A percentile compares a stretch with the other conserved stretches of the same genome.
phyloP scores from a whole-genome alignment of 352 stramenopile genomes.

The Pythium guiyangense region DNA sequence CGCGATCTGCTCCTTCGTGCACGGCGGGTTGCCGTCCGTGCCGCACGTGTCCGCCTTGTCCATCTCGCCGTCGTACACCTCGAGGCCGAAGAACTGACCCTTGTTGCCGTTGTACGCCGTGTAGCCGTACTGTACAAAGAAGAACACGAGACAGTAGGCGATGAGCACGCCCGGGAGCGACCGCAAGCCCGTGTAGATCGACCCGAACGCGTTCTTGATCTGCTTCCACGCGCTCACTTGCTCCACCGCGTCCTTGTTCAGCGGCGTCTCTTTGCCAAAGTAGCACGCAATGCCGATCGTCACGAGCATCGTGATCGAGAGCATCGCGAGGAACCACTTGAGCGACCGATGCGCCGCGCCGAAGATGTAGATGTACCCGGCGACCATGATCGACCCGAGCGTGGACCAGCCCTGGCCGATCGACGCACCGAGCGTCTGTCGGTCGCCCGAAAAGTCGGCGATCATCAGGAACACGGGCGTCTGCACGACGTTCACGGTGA shows the following conservation, averaged over 20 bases:
- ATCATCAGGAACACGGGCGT: too few relatives aligned
- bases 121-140: conserved; percentile 24
- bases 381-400: conserved; percentile 21
- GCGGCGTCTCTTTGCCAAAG: conserved; percentile 13
- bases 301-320: conserved; percentile 16
- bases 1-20: too few relatives aligned
- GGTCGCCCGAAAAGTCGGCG: conserved; percentile 12
- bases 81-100: background rate
- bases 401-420: conserved; percentile 23
- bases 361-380: conserved; percentile 26
- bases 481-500: too few relatives aligned
- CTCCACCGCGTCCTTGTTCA: conserved; percentile 3
- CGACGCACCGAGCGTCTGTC: conserved; percentile 23
- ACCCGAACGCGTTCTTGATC: conserved; percentile 15
- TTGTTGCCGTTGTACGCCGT: conserved; percentile 27
- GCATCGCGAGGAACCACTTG: conserved; percentile 26
- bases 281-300: conserved; percentile 16
- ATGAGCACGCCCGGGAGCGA: conserved; percentile 14
- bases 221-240: conserved; percentile 3
- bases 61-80: background rate
- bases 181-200: conserved; percentile 17
- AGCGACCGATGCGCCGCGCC: conserved; percentile 21
- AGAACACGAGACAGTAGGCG: conserved; percentile 20
- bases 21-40: too few relatives aligned
- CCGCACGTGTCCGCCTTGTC: too few relatives aligned